Base-by-base conservation (phyloP, 306 rosid genomes). In the Cucumis sativus region DNA sequence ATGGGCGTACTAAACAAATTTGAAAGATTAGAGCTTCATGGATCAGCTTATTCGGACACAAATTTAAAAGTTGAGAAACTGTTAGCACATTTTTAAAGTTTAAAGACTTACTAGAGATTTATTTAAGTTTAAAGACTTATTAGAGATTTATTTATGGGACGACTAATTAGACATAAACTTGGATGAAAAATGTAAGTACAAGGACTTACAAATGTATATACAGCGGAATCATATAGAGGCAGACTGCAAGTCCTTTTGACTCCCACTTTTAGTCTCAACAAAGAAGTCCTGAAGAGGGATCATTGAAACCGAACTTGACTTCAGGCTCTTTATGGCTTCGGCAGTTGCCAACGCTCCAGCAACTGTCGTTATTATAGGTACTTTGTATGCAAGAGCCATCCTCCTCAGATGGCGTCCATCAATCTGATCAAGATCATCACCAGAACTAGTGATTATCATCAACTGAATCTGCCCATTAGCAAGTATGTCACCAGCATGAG, bases 401-500 rank as follows among this genome's bases (percentile, higher is more conserved):
- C 98, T 91, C 75, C 98, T 88, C 70, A 96, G 79, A 82, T 89
- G 86, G 74, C 90, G 82, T 75, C 99, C 99, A 85, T 96, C 99
- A 66, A 89, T 92, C 84, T 89, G 97, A 81, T 96, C 98, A 37
- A 88, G 92, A 30, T 89, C 88, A 45, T 96, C 98, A 58, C 94
- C 99, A 21, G 98, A 91, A 80, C 98, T 96, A 63, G 98, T 96
- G 73, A 92, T 92, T 79, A 92, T 91, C 99, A 96, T 96, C 81
- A 96, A 88, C 79, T 92, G 99, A 82, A 96, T 91, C 77, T 91
- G 97, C 67, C 91, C 98, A 54, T 96, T 96, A 33, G 99, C 90
- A 82, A 96, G 84, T 93, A 89, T 85, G 84, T 96, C 98, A 75
- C 96, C 99, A 33, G 99, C 97, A 68, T 92, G 93, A 20, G 96